Conservation (phyloP, 1,139 yeast species). For the Lodderomyces elongisporus region DNA sequence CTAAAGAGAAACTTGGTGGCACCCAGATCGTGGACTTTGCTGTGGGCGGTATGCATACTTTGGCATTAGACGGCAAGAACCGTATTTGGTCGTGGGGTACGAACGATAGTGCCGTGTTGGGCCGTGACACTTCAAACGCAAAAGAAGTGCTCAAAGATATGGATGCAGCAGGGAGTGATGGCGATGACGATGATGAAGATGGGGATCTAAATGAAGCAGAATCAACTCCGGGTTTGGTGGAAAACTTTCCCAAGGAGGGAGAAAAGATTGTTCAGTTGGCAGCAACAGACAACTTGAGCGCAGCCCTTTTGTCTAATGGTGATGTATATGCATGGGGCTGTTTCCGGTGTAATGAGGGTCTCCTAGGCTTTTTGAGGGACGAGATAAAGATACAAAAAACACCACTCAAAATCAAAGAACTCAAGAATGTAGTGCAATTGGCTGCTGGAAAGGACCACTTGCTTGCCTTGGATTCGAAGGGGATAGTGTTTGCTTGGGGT, state of each 20-base stretch:
- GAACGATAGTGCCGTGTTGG: conserved; percentile 87
- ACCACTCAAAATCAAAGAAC: conserved; percentile 61
- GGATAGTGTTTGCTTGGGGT: conserved; percentile 95
- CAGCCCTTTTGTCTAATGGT: conserved; percentile 73
- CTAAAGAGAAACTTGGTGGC: conserved; percentile 50
- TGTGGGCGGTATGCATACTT: conserved; percentile 92
- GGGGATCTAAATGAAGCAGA: conserved; percentile 86
- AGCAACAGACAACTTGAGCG: conserved; percentile 92
- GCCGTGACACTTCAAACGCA: conserved; percentile 72
- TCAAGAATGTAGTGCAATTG: conserved; percentile 72
- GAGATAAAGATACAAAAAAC: conserved; percentile 57
- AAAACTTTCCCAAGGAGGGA: conserved; percentile 48
- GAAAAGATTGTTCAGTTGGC: conserved; percentile 62
- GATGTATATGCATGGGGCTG: conserved; percentile 98
- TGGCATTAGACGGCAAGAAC: conserved; percentile 73
- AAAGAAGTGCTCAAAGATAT: conserved; percentile 61
- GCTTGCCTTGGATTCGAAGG: conserved; percentile 75
- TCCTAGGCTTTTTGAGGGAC: conserved; percentile 68
- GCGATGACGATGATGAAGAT: conserved; percentile 58
- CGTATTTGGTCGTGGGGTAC: conserved; percentile 97
- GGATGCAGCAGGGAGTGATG: conserved; percentile 62
- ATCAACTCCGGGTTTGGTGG: conserved; percentile 79
- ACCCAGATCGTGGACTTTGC: conserved; percentile 69
- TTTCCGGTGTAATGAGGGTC: conserved; percentile 88
- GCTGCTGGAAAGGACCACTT: conserved; percentile 94